Conservation (phyloP, 2,329 filamentous ascomycete genomes). For the Cercospora janseana region DNA sequence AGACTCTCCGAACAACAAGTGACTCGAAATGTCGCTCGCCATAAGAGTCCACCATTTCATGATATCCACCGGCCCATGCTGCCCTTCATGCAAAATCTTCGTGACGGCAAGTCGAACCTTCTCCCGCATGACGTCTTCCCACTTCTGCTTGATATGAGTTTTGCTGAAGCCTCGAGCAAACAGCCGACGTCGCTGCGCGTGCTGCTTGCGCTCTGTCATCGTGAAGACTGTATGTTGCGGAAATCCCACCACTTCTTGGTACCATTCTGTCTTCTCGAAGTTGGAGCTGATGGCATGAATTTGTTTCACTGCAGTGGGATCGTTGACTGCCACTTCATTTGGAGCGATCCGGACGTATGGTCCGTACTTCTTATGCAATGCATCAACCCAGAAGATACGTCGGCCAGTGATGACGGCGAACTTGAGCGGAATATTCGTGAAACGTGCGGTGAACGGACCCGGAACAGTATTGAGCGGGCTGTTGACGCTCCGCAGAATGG, state of each 20-base stretch:
- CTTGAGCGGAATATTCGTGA: conserved; percentile 37
- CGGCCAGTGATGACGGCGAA: conserved; percentile 40
- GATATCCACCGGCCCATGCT: conserved; percentile 37
- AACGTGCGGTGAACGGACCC: conserved; percentile 31
- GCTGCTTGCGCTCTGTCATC: conserved; percentile 40
- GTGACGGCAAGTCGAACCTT: conserved; percentile 38
- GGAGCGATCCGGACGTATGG: conserved; percentile 35
- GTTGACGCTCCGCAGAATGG: background rate
- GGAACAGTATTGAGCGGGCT: conserved; percentile 33
- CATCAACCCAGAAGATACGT: conserved; percentile 42
- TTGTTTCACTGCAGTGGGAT: conserved; percentile 31
- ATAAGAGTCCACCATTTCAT: conserved; percentile 45
- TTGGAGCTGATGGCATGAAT: conserved; percentile 34
- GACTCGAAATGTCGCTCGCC: conserved; percentile 41
- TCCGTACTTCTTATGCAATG: conserved; percentile 38
- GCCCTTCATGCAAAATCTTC: conserved; percentile 34
- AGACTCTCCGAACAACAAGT: conserved; percentile 42
- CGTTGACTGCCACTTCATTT: conserved; percentile 33
- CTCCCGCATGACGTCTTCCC: conserved; percentile 39
- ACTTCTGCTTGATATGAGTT: conserved; percentile 37
- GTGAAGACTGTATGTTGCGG: conserved; percentile 38
- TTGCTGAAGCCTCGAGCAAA: conserved; percentile 41
- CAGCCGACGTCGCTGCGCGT: conserved; percentile 39
- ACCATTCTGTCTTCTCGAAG: conserved; percentile 35
- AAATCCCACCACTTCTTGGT: conserved; percentile 25